phyloP scores from a whole-genome alignment of 805 yeast genomes.

The Aciculoconidium aculeatum region DNA sequence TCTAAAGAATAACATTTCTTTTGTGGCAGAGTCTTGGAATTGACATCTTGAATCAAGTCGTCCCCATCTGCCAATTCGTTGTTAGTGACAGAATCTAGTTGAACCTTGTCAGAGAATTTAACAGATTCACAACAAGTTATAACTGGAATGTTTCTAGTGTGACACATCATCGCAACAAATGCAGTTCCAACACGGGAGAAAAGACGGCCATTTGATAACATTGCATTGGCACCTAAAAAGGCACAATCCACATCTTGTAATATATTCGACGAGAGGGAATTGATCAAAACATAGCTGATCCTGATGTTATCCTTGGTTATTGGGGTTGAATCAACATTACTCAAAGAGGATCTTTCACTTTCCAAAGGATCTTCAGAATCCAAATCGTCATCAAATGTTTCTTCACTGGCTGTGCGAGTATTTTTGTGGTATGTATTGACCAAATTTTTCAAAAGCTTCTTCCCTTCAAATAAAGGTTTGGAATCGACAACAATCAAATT shows the following conservation, averaged over 20 bases:
- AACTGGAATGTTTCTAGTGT: conserved; percentile 85
- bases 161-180: conserved; percentile 84
- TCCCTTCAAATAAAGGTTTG: conserved; percentile 92
- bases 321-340: too few species aligned
- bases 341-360: conserved; percentile 11
- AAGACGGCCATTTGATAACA: conserved; percentile 89
- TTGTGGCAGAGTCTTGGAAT: conserved; percentile 47
- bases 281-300: conserved; percentile 72
- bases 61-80: conserved; percentile 85
- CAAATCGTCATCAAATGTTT: too few species aligned
- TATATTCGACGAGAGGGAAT: conserved; percentile 67
- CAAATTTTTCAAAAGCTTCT: conserved; percentile 61
- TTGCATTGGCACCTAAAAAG: conserved; percentile 93
- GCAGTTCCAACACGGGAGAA: conserved; percentile 96
- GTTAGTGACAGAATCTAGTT: conserved; percentile 89
- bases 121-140: conserved; percentile 92
- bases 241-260: conserved; percentile 86
- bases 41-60: conserved; percentile 50
- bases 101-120: conserved; percentile 92
- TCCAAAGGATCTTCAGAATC: conserved; percentile 11
- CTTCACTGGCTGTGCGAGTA: too few species aligned
- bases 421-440: conserved; percentile 36
- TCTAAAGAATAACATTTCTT: conserved; percentile 61
- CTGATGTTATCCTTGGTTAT: conserved; percentile 53
- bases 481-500: conserved; percentile 86